Conservation (phyloP, 306 rosid genomes). For the Sphenostylis stenocarpa region DNA sequence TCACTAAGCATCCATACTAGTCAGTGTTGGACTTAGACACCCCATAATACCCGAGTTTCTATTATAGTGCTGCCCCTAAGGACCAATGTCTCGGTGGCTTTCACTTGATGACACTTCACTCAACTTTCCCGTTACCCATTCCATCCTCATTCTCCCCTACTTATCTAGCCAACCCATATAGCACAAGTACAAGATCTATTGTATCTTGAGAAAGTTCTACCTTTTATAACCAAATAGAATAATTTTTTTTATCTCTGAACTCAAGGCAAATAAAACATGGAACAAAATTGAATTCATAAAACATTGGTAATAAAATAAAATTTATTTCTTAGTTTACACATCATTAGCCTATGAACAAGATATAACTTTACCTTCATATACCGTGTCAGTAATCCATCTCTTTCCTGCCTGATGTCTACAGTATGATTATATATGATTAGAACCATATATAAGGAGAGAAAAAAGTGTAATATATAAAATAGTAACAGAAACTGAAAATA, state of each 20-base stretch:
- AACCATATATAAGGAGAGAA: slow-evolving; percentile 27
- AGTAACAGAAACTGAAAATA: slow-evolving; percentile 18
- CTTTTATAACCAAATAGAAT: slow-evolving; percentile 11
- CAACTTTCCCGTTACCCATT: not conserved
- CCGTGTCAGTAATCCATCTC: slow-evolving; percentile 69
- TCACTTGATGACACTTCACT: no score
- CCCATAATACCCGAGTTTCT: no score
- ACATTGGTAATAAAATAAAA: not conserved
- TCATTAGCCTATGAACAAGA: not conserved
- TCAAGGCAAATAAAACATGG: no score
- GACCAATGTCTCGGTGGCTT: no score
- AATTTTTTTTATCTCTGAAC: not conserved
- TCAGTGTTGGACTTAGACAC: no score
- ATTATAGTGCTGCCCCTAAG: no score
- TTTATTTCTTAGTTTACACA: not conserved
- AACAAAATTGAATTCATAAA: slow-evolving; percentile 19
- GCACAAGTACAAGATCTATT: slow-evolving; percentile 4
- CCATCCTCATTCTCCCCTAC: not conserved
- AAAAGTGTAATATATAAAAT: slow-evolving; percentile 6
- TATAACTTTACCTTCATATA: slow-evolving; percentile 79
- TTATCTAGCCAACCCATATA: not conserved
- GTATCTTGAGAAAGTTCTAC: slow-evolving; percentile 15
- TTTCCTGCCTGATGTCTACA: slow-evolving; percentile 61
- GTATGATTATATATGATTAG: slow-evolving; percentile 36
- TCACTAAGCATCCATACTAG: no score